These are phyloP conservation scores for Oemleria cerasiformis DNA, from an alignment of 306 rosid species.

Conservation along the genomic window DNA sequence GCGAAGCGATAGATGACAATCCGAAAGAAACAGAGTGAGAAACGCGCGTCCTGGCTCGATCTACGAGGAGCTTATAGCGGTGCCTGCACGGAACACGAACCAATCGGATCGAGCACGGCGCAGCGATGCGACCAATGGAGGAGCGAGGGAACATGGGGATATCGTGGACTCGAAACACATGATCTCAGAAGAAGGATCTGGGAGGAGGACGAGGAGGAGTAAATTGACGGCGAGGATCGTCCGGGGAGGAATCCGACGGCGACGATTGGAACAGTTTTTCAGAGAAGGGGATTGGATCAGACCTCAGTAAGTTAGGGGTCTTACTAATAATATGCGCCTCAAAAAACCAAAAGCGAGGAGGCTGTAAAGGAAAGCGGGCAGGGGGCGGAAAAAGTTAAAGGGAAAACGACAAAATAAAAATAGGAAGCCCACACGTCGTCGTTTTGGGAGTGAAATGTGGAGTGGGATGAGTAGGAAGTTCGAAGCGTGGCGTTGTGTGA, in stretches of 20 bases:
- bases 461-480: neutral
- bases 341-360: neutral
- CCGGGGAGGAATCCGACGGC: constrained; percentile 15
- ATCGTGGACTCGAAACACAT: constrained; percentile 10
- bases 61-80: constrained; percentile 6
- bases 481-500: constrained; percentile 11
- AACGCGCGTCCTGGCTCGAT: neutral
- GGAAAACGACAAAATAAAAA: constrained; percentile 17
- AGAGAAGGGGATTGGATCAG: constrained; percentile 16
- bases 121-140: constrained; percentile 30
- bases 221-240: neutral
- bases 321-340: constrained; percentile 2
- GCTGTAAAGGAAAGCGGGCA: neutral
- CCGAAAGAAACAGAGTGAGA: neutral
- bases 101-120: constrained; percentile 37
- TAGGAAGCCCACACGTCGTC: constrained; percentile 11
- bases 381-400: neutral
- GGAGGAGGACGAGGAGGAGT: neutral
- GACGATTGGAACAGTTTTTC: constrained; percentile 9
- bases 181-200: constrained; percentile 6
- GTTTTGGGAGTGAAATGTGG: neutral
- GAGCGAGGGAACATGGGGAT: neutral
- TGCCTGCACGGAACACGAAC: constrained; percentile 12
- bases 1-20: neutral
- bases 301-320: neutral